A percentile compares a stretch with the other conserved stretches of the same genome.
Evolutionary conservation across 371 early-diverging fungal species (phyloP).

Genomic region (Mucor circinelloides): DNA sequence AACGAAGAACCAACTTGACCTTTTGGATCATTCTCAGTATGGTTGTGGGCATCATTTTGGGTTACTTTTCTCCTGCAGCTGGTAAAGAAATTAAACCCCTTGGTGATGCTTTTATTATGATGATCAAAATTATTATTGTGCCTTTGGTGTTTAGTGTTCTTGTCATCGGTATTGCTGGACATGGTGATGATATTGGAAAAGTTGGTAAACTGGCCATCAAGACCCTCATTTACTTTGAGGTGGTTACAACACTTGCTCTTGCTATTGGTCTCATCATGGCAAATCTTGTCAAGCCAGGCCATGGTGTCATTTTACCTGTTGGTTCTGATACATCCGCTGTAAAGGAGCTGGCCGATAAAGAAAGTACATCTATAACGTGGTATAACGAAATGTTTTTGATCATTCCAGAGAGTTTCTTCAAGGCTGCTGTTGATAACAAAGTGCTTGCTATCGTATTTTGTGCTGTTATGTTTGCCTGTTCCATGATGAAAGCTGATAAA

Average conservation of each 20-base stretch:
- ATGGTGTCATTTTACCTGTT: constrained; percentile 26
- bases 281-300: constrained; percentile 71
- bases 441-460: constrained; percentile 74
- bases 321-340: constrained; percentile 21
- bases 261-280: constrained; percentile 72
- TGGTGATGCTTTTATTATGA: constrained; percentile 64
- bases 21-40: constrained; percentile 65
- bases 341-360: constrained; percentile 26
- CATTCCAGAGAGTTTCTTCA: constrained; percentile 60
- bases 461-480: constrained; percentile 71
- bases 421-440: constrained; percentile 51
- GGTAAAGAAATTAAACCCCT: constrained; percentile 51
- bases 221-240: constrained; percentile 68
- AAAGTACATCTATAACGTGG: constrained; percentile 55
- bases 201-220: constrained; percentile 68
- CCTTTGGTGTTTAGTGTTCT: constrained; percentile 67
- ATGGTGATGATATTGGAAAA: constrained; percentile 67
- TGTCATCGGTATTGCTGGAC: constrained; percentile 75
- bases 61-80: constrained; percentile 57
- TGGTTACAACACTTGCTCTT: constrained; percentile 70
- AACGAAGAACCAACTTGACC: constrained; percentile 52
- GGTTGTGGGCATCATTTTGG: constrained; percentile 66
- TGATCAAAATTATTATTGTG: constrained; percentile 71
- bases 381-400: constrained; percentile 56
- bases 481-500: constrained; percentile 58